These are phyloP conservation scores for Starmerella apis DNA, from an alignment of 805 yeast genomes.

Conservation along the genomic window DNA sequence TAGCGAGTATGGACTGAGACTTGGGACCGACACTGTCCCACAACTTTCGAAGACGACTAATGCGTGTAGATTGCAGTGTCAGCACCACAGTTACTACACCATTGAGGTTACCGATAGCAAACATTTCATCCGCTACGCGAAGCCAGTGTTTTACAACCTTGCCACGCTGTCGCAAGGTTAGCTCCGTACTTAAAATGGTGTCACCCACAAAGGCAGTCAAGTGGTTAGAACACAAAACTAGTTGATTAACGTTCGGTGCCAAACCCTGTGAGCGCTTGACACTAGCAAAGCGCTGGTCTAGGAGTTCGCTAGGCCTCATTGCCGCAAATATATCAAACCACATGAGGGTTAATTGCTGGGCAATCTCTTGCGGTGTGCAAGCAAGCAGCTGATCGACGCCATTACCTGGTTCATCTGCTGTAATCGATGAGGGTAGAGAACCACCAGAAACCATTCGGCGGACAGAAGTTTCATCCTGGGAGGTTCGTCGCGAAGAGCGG, in stretches of 20 bases:
- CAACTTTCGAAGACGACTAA: slow-evolving; percentile 29
- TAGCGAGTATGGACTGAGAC: slow-evolving; percentile 24
- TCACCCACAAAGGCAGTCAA: slow-evolving; percentile 33
- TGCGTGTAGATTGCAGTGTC: slow-evolving; percentile 32
- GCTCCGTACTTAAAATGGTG: slow-evolving; percentile 28
- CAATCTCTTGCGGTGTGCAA: slow-evolving; percentile 25
- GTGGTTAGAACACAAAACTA: slow-evolving; percentile 30
- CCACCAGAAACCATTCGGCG: slow-evolving; percentile 1
- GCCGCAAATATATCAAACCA: slow-evolving; percentile 28
- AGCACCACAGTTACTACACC: slow-evolving; percentile 30
- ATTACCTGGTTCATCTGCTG: slow-evolving; percentile 1
- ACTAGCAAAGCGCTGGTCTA: slow-evolving; percentile 31
- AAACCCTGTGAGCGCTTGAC: slow-evolving; percentile 28
- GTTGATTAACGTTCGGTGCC: slow-evolving; percentile 29
- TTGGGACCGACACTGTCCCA: slow-evolving; percentile 31
- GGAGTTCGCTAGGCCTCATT: slow-evolving; percentile 29
- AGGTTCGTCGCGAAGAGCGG: slow-evolving; percentile 12
- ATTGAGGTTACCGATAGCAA: slow-evolving; percentile 30
- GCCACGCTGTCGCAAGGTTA: slow-evolving; percentile 28
- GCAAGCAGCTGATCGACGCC: slow-evolving; percentile 9
- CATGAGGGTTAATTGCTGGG: slow-evolving; percentile 31
- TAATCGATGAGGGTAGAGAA: not conserved
- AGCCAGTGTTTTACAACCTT: slow-evolving; percentile 33
- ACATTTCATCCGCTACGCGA: slow-evolving; percentile 30
- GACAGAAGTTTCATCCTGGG: not conserved